Conservation (phyloP, 306 rosid species). For the Ochetophila trinervis region DNA sequence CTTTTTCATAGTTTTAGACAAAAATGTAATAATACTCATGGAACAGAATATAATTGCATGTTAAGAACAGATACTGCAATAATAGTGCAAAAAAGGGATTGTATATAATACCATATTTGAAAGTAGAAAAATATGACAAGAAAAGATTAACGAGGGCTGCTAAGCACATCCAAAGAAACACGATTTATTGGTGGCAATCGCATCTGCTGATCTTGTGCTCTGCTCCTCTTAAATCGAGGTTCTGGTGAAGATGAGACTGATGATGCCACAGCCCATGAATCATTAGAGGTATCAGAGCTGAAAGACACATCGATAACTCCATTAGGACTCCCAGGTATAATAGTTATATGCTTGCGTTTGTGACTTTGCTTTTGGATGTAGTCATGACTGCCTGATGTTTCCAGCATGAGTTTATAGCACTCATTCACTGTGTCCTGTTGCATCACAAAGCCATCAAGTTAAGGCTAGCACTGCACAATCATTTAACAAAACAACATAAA, state of each 20-base stretch:
- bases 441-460: constrained; percentile 20
- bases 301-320: constrained; percentile 60
- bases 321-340: constrained; percentile 52
- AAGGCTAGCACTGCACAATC: background rate
- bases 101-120: constrained; percentile 39
- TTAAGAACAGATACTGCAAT: constrained; percentile 33
- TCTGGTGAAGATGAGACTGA: constrained; percentile 41
- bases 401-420: constrained; percentile 62
- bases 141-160: constrained; percentile 53
- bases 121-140: constrained; percentile 41
- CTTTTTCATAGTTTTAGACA: constrained; percentile 38
- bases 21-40: constrained; percentile 29
- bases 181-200: constrained; percentile 46
- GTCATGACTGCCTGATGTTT: constrained; percentile 29
- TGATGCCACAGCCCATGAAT: constrained; percentile 54
- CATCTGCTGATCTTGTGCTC: constrained; percentile 65
- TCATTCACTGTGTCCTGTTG: constrained; percentile 59
- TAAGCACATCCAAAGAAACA: constrained; percentile 46
- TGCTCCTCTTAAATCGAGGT: constrained; percentile 52
- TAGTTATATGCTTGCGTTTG: constrained; percentile 49
- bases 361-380: constrained; percentile 30
- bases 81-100: constrained; percentile 32
- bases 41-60: constrained; percentile 40
- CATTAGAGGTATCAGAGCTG: constrained; percentile 62
- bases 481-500: background rate